Base-by-base conservation (phyloP, 441 rosid species). In the Arabidopsis lyrata region DNA sequence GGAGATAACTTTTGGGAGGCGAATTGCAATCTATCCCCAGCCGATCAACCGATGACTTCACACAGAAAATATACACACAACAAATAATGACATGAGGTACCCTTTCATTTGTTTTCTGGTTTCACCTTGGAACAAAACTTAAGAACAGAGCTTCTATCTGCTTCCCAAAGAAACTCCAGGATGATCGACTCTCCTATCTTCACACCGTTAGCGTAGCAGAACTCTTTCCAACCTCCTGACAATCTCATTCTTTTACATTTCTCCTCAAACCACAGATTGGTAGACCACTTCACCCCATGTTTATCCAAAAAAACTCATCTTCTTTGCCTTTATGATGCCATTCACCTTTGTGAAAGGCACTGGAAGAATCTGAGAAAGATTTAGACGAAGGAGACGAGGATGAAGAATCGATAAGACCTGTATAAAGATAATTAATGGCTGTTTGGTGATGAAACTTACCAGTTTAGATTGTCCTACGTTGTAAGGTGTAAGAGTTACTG, bases 81-180 rank as follows among this genome's bases (percentile, higher is more conserved):
- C 16, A 42, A 42, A 42, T 4, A 39, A 39, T 3, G 2, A 39
- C 44, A 0, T 6, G 0, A 42, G 8, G 16, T 2, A n/a, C 48
- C n/a, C 15, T n/a, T 44, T 44, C 48, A 44, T 15, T 44, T 47
- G 52, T 18, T 16, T 18, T 47, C 5, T 47, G 5, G 24, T 0
- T 16, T 47, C 52, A 47, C 52, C 52, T 47, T 47, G 52, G 52
- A 47, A 8, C 24, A 47, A 8, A 8, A 47, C 52, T 15, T 47
- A 44, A 44, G 67, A 5, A 27, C 67, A 29, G 24, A 42, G 53
- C 38, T 63, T n/a, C 0, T n/a, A 6, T 63, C n/a, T 29, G 20
- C n/a, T 29, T 29, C 24, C 70, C 58, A 35, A 18, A 65, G 22
- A 12, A 65, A 31, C 20, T 65, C 47, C 70, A 65, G 4, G 34